phyloP scores from a whole-genome alignment of 441 rosid genomes.

The Rhodomyrtus psidioides region DNA sequence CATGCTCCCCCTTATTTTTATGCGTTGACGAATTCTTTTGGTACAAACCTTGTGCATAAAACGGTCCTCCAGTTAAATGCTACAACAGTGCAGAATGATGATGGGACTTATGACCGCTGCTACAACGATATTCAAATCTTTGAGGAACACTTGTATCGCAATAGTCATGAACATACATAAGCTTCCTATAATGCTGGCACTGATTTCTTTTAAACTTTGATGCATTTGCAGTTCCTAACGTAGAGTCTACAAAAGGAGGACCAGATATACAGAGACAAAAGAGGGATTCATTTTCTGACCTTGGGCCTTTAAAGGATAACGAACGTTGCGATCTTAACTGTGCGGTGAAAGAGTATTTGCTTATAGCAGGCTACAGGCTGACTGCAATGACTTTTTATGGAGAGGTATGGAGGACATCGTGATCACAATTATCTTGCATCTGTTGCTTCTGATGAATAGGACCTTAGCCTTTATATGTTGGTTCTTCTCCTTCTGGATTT shows the following conservation, averaged over 20 bases:
- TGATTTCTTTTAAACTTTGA: background rate
- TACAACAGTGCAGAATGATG: background rate
- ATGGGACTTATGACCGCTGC: background rate
- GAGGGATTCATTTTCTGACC: constrained; percentile 55
- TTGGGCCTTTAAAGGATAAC: constrained; percentile 76
- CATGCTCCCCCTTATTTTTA: background rate
- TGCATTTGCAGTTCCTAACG: constrained; percentile 40
- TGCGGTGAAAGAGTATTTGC: constrained; percentile 92
- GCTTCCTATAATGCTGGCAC: background rate
- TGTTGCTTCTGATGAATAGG: background rate
- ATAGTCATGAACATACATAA: background rate
- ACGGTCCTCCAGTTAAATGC: background rate
- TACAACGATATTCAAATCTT: background rate
- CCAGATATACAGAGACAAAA: constrained; percentile 43
- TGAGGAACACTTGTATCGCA: background rate
- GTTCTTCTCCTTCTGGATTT: background rate
- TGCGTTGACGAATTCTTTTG: background rate
- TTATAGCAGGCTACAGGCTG: constrained; percentile 88
- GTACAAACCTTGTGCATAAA: background rate
- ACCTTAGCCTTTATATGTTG: background rate
- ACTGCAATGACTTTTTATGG: constrained; percentile 97
- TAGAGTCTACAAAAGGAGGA: constrained; percentile 29
- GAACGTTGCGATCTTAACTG: constrained; percentile 88
- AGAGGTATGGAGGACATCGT: constrained; percentile 42
- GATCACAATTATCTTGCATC: background rate